A percentile compares a stretch with the other conserved stretches of the same genome.
Evolutionary conservation across 2,329 filamentous ascomycete species (phyloP).

Genomic region (Aspergillus amoenus): DNA sequence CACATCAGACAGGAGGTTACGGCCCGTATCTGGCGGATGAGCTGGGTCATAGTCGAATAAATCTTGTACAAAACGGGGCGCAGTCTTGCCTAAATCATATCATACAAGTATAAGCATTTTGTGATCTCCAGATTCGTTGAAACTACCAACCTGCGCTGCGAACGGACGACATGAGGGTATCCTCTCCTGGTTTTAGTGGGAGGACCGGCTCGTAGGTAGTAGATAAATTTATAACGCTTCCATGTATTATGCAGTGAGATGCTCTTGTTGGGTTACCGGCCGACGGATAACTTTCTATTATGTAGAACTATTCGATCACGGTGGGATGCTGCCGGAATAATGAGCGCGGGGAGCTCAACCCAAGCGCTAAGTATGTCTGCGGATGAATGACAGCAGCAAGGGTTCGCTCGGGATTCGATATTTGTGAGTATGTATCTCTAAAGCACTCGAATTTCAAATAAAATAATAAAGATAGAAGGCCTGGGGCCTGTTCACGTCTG

Average conservation of each 20-base stretch:
- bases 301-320: slow-evolving; percentile 9
- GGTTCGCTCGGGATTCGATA: neutral
- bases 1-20: slow-evolving; percentile 59
- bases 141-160: slow-evolving; percentile 34
- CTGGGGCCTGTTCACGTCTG: slow-evolving; percentile 5
- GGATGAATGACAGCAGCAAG: slow-evolving; percentile 3
- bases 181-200: slow-evolving; percentile 14
- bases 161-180: slow-evolving; percentile 31
- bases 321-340: slow-evolving; percentile 6
- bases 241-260: slow-evolving; percentile 10
- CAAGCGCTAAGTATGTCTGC: neutral
- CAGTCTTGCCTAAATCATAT: slow-evolving; percentile 47
- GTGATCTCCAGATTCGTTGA: neutral
- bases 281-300: neutral
- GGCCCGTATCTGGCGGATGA: slow-evolving; percentile 45
- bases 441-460: neutral
- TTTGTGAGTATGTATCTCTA: neutral
- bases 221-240: neutral
- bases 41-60: slow-evolving; percentile 45
- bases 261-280: neutral
- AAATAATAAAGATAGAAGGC: slow-evolving; percentile 4
- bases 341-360: slow-evolving; percentile 9
- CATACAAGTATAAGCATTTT: slow-evolving; percentile 2
- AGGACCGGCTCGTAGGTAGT: slow-evolving; percentile 10
- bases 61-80: slow-evolving; percentile 50